Evolutionary conservation across 805 yeast genomes (phyloP), one percentile per base, ranked within the genome.

Genomic region (Kregervanrija fluxuum): DNA sequence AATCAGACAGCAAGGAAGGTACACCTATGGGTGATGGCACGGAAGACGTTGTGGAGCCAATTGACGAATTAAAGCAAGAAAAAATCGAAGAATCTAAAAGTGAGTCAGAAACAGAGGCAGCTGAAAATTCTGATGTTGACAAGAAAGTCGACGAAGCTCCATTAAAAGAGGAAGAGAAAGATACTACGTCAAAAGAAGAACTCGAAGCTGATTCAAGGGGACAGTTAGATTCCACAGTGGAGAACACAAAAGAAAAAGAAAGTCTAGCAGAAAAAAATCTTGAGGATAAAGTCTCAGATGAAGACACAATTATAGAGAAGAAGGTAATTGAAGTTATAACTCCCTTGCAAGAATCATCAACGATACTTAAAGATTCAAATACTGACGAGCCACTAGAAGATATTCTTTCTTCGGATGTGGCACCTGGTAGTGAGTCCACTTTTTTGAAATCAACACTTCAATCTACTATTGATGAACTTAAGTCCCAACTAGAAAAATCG

Each of bases 401-500:
- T 11, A 52, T 55, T 2, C 43, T 55, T 14, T 44, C 54, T 5
- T 40, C 51, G 5, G 45, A 44, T 4, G 14, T 28, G 5, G 40
- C 50, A 3, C 38, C 48, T 1, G 47, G 36, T n/a, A 22, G 4
- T 22, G 54, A 54, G 38, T 59, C 64, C 0, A 43, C 52, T 3
- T 59, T 57, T 22, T 41, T 60, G n/a, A 41, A 50, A 8, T 48
- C 49, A 5, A 54, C 59, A 30, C 57, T 67, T 30, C 60, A 65
- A 43, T 52, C 63, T 10, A 67, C 67, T 37, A 58, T 70, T 12
- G 54, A 51, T 5, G 52, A 57, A n/a, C 54, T 75, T 8, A 54
- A 54, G 17, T 49, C 53, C 6, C 57, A 69, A 42, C 48, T 69
- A 17, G 52, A 49, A 28, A 46, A 44, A 12, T 41, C 55, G 4